phyloP scores from a whole-genome alignment of 2,329 filamentous ascomycete genomes.

The Diaporthe longicolla region DNA sequence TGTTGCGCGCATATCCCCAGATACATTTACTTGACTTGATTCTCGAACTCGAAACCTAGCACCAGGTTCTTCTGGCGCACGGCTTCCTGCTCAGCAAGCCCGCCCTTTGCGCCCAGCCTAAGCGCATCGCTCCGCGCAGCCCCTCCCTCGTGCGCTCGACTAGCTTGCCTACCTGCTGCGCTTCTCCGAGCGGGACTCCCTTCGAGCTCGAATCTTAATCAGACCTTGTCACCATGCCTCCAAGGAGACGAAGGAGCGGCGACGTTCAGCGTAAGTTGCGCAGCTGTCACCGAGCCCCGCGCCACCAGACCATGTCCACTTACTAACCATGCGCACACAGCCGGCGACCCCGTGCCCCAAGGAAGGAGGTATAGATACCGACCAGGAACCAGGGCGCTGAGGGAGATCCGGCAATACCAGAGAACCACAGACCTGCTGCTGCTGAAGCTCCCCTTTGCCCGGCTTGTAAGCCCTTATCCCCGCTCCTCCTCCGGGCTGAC shows the following conservation, averaged over 20 bases:
- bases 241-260: slow-evolving; percentile 51
- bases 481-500: neutral
- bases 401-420: slow-evolving; percentile 93
- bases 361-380: slow-evolving; percentile 75
- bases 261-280: slow-evolving; percentile 57
- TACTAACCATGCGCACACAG: slow-evolving; percentile 58
- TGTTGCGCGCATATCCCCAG: neutral
- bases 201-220: neutral
- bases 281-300: slow-evolving; percentile 1
- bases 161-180: neutral
- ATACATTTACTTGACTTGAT: neutral
- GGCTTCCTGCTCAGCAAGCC: neutral
- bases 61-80: neutral
- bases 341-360: slow-evolving; percentile 80
- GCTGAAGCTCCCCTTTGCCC: slow-evolving; percentile 83
- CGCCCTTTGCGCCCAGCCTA: slow-evolving; percentile 38
- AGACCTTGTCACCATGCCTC: slow-evolving; percentile 42
- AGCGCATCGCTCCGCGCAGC: slow-evolving; percentile 35
- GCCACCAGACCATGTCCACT: slow-evolving; percentile 37
- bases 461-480: slow-evolving; percentile 66
- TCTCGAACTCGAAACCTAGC: neutral
- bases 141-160: slow-evolving; percentile 7
- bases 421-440: slow-evolving; percentile 90
- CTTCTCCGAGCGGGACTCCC: neutral
- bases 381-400: slow-evolving; percentile 87